phyloP scores from a whole-genome alignment of 192 early-diverging fungal genomes.

The Cladochytrium replicatum region DNA sequence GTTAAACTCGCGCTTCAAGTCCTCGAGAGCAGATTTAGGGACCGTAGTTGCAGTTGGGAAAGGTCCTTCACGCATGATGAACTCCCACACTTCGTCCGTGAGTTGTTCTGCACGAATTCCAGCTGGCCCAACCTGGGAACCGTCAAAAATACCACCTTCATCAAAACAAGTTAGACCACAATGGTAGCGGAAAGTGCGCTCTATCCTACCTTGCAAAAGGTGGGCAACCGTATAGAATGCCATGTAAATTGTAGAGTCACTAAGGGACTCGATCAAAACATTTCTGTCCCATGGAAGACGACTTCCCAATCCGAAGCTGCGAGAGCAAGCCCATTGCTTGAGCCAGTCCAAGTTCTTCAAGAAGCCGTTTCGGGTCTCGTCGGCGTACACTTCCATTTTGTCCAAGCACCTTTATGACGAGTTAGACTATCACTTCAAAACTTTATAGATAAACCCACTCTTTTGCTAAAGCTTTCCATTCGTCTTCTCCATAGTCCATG shows the following conservation, averaged over 20 bases:
- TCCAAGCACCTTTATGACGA: conserved; percentile 44
- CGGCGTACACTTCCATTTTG: conserved; percentile 67
- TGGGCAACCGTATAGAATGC: conserved; percentile 98
- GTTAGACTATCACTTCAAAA: not conserved
- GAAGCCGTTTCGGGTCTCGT: conserved; percentile 80
- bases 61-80: conserved; percentile 67
- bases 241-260: conserved; percentile 99
- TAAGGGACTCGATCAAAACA: conserved; percentile 90
- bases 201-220: conserved; percentile 59
- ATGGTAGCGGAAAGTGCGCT: not conserved
- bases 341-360: conserved; percentile 84
- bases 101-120: conserved; percentile 75
- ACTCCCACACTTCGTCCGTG: conserved; percentile 87
- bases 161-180: not conserved
- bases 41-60: conserved; percentile 48
- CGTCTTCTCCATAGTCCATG: conserved; percentile 88
- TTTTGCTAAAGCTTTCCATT: conserved; percentile 52
- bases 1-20: conserved; percentile 79
- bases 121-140: conserved; percentile 61
- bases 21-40: conserved; percentile 56
- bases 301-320: conserved; percentile 86
- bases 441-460: not conserved
- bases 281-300: conserved; percentile 88
- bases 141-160: conserved; percentile 66
- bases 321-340: conserved; percentile 93